Evolutionary conservation across 768 basidiomycete genomes (phyloP).

Genomic region (Tubosaeta brunneosetosa): DNA sequence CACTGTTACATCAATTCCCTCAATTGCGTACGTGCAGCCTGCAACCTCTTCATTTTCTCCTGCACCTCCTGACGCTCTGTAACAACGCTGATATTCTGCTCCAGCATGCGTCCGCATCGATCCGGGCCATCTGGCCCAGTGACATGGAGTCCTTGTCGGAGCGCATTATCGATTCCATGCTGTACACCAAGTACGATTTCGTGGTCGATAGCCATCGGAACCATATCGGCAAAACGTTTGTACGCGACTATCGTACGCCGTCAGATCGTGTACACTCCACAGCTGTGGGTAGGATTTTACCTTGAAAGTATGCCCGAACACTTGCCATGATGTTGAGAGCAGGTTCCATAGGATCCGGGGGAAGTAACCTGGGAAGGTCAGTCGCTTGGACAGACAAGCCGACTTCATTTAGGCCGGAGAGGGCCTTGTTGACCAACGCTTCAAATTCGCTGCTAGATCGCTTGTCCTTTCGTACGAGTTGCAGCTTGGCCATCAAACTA

Average conservation of each 20-base stretch:
- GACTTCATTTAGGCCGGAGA: conserved; percentile 9
- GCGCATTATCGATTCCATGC: conserved; percentile 39
- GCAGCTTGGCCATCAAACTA: conserved; percentile 9
- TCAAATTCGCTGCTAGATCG: not conserved
- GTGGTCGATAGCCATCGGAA: conserved; percentile 40
- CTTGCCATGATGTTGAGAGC: conserved; percentile 66
- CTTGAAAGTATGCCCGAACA: conserved; percentile 72
- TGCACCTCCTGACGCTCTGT: conserved; percentile 43
- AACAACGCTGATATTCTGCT: conserved; percentile 44
- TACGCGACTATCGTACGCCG: conserved; percentile 37
- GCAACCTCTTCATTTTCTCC: conserved; percentile 49
- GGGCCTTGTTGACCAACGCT: conserved; percentile 28
- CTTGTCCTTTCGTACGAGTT: not conserved
- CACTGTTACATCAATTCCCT: conserved; percentile 10
- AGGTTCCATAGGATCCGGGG: conserved; percentile 48
- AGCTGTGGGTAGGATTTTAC: conserved; percentile 30
- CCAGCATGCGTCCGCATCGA: conserved; percentile 48
- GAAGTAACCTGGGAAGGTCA: conserved; percentile 48
- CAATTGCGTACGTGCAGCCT: conserved; percentile 41
- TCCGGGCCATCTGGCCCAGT: conserved; percentile 42
- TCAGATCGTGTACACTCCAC: not conserved
- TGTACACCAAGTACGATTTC: conserved; percentile 43
- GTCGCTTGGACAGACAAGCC: conserved; percentile 32
- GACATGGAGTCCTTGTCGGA: conserved; percentile 49
- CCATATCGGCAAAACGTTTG: conserved; percentile 42